These are phyloP conservation scores for Microbotryum scabiosae DNA, from an alignment of 1,284 basidiomycete species.

Conservation along the genomic window DNA sequence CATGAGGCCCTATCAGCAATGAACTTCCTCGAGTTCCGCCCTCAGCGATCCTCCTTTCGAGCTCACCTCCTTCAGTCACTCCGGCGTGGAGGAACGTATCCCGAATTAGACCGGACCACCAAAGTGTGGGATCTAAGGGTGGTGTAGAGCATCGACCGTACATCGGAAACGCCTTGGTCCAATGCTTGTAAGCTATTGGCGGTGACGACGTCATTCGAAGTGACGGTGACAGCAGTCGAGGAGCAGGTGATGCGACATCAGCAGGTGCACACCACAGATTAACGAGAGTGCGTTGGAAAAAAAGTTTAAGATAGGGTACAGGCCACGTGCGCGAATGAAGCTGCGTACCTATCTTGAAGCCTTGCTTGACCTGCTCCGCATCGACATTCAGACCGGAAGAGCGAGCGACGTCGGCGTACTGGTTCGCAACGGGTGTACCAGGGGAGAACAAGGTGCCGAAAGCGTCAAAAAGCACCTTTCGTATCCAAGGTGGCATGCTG, in stretches of 20 bases:
- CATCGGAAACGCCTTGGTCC: slow-evolving; percentile 19
- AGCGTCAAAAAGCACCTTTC: slow-evolving; percentile 22
- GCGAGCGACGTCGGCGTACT: slow-evolving; percentile 21
- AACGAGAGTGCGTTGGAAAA: too few species aligned
- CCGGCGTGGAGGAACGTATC: slow-evolving; percentile 26
- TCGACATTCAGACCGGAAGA: slow-evolving; percentile 18
- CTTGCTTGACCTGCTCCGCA: slow-evolving; percentile 15
- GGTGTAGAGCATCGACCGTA: slow-evolving; percentile 31
- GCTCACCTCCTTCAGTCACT: slow-evolving; percentile 14
- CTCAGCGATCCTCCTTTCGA: too few species aligned
- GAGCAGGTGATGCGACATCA: background rate
- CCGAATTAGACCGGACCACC: slow-evolving; percentile 32
- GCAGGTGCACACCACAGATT: background rate
- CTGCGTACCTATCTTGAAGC: slow-evolving; percentile 22
- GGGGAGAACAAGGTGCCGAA: slow-evolving; percentile 33
- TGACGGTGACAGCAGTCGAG: background rate
- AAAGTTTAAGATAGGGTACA: background rate
- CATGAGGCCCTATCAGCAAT: too few species aligned
- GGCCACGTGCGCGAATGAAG: rapidly evolving
- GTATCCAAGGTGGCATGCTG: slow-evolving; percentile 2
- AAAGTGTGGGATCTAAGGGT: slow-evolving; percentile 20
- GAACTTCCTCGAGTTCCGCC: background rate
- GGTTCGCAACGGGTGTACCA: slow-evolving; percentile 18
- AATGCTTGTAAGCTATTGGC: slow-evolving; percentile 24
- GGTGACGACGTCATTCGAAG: background rate